Evolutionary conservation across 371 early-diverging fungal genomes (phyloP), one percentile per base, ranked within the genome.

Genomic region (Mucor circinelloides): DNA sequence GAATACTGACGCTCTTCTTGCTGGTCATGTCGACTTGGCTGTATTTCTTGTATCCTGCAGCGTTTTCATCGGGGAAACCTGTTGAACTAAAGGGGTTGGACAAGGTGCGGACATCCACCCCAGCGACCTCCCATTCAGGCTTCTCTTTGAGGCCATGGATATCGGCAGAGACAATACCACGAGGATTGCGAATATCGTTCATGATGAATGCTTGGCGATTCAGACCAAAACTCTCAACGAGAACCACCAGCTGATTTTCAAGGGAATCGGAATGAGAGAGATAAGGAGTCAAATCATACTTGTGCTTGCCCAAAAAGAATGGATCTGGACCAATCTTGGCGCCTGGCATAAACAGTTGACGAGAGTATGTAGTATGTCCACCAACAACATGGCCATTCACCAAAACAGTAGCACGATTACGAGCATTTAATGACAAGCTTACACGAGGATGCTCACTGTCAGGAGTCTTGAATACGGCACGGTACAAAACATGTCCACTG

Each of bases 211-310:
- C 87, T 64, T 90, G 90, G n/a, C 93, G 82, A 60, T 82, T 85
- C 44, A 93, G 67, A 1, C 95, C 95, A 75, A 88, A 90, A 57
- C 89, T 91, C 55, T 93, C 94, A n/a, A 93, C 87, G 1, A 93
- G 69, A 4, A 93, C 69, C 31, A 91, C 67, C 3, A 93, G 67
- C 34, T 86, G 83, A 64, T 93, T 89, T 30, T 76, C 70, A 2
- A 89, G 63, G 7, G 73, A 13, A 21, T 58, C 71, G 30, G 68
- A 46, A 12, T 58, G 70, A 10, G 70, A 70, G 0, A 80, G 58
- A 52, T 70, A 71, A 17, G 70, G 73, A 0, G 78, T 69, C 15
- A 83, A 68, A 10, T 77, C 68, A 65, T 90, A 91, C 3, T 77
- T 81, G 3, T 78, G 63, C 34, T 74, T 72, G 27, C 90, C 90